These are phyloP conservation scores for Bipolaris oryzae DNA, from an alignment of 2,329 filamentous ascomycete species.

Conservation along the genomic window DNA sequence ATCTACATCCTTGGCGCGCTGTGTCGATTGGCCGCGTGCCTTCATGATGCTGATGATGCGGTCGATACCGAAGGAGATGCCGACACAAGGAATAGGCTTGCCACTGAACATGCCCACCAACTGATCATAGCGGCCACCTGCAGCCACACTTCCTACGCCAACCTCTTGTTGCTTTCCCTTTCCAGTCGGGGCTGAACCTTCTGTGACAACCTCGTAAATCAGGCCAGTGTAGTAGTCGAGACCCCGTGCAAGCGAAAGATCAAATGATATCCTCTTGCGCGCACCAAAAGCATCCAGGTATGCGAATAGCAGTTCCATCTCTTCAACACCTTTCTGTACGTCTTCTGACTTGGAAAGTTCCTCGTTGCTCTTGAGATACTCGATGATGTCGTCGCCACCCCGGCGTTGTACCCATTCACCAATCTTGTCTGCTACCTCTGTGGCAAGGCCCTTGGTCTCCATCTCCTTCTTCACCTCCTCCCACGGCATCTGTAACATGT, in stretches of 20 bases:
- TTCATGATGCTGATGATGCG: slow-evolving; percentile 94
- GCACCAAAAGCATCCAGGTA: slow-evolving; percentile 81
- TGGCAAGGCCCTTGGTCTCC: slow-evolving; percentile 85
- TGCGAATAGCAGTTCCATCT: slow-evolving; percentile 79
- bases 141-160: slow-evolving; percentile 85
- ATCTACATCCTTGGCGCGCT: slow-evolving; percentile 77
- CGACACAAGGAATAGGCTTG: slow-evolving; percentile 89
- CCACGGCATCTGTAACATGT: slow-evolving; percentile 66
- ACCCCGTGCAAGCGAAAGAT: slow-evolving; percentile 86
- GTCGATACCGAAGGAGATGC: slow-evolving; percentile 93
- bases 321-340: slow-evolving; percentile 75
- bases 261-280: slow-evolving; percentile 79
- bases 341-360: slow-evolving; percentile 64
- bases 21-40: slow-evolving; percentile 68
- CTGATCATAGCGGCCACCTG: slow-evolving; percentile 89
- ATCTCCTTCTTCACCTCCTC: slow-evolving; percentile 89
- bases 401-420: slow-evolving; percentile 82
- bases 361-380: slow-evolving; percentile 35
- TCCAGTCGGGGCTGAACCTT: slow-evolving; percentile 67
- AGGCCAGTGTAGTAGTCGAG: slow-evolving; percentile 92
- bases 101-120: slow-evolving; percentile 92
- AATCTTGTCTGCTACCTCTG: slow-evolving; percentile 82
- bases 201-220: slow-evolving; percentile 88
- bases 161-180: slow-evolving; percentile 53
- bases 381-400: slow-evolving; percentile 74